phyloP scores from a whole-genome alignment of 116 monocot species.

The Thalassia testudinum region DNA sequence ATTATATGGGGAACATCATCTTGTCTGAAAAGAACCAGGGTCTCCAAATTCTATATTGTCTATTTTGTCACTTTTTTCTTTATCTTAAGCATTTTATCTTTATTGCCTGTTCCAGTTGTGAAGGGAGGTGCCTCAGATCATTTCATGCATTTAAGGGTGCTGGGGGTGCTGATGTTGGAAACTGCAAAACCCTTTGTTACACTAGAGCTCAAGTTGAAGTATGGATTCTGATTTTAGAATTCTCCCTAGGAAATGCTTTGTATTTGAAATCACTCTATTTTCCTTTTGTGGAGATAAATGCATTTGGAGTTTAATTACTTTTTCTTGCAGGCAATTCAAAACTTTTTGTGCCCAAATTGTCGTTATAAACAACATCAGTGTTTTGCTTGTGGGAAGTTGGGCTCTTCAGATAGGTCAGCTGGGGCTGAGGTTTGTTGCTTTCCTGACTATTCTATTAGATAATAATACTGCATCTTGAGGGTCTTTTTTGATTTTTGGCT shows the following conservation, averaged over 20 bases:
- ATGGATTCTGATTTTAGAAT: slow-evolving; percentile 19
- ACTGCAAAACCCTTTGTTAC: slow-evolving; percentile 56
- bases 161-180: slow-evolving; percentile 8
- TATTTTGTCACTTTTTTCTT: not conserved
- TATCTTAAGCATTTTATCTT: not conserved
- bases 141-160: slow-evolving; percentile 69
- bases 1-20: no score
- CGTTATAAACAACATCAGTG: slow-evolving; percentile 65
- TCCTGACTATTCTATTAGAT: no score
- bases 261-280: not conserved
- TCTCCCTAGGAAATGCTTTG: not conserved
- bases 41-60: no score
- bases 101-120: slow-evolving; percentile 39
- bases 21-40: no score
- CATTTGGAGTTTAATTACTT: not conserved
- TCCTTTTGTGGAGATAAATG: not conserved
- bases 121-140: slow-evolving; percentile 83
- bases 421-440: slow-evolving; percentile 1
- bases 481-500: no score
- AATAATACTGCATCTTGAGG: no score
- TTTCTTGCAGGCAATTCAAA: slow-evolving; percentile 26
- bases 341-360: slow-evolving; percentile 71
- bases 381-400: slow-evolving; percentile 83
- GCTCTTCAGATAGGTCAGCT: slow-evolving; percentile 50
- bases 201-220: slow-evolving; percentile 18